Conservation (phyloP, 192 early-diverging fungal species). For the Mortierella hygrophila region DNA sequence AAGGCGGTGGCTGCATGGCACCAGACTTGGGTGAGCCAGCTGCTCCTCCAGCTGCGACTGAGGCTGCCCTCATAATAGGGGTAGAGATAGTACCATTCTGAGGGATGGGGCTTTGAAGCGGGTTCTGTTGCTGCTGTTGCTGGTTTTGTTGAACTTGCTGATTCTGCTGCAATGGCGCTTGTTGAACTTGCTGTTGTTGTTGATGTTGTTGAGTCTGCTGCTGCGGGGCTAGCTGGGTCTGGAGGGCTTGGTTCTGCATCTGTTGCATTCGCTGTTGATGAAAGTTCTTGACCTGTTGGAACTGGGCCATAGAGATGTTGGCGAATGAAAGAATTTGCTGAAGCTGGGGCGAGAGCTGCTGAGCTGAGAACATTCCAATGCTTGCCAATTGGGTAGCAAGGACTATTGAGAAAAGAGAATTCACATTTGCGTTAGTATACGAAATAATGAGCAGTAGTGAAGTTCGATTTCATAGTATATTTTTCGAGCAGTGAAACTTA, state of each 20-base stretch:
- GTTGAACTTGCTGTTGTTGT: constrained; percentile 22
- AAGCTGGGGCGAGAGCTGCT: constrained; percentile 28
- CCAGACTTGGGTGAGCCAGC: constrained; percentile 37
- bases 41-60: constrained; percentile 15
- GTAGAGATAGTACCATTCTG: constrained; percentile 33
- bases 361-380: constrained; percentile 37
- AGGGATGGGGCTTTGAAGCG: constrained; percentile 34
- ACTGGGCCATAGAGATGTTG: constrained; percentile 24
- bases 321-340: constrained; percentile 17
- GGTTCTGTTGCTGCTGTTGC: constrained; percentile 34
- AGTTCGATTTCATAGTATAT: background rate
- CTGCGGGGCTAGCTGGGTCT: constrained; percentile 14
- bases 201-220: constrained; percentile 13
- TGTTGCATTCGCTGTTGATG: constrained; percentile 8
- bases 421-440: background rate
- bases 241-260: background rate
- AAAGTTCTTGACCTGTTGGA: constrained; percentile 25
- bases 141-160: constrained; percentile 10
- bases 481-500: constrained; percentile 8
- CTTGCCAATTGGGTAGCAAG: constrained; percentile 21
- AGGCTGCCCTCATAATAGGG: constrained; percentile 39
- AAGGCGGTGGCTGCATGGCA: constrained; percentile 33
- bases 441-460: background rate
- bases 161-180: constrained; percentile 5
- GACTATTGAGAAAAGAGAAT: constrained; percentile 5